A percentile compares a stretch with the other conserved stretches of the same genome.
Conservation (phyloP, 148 eudicot genomes). For the Gaultheria prostrata region DNA sequence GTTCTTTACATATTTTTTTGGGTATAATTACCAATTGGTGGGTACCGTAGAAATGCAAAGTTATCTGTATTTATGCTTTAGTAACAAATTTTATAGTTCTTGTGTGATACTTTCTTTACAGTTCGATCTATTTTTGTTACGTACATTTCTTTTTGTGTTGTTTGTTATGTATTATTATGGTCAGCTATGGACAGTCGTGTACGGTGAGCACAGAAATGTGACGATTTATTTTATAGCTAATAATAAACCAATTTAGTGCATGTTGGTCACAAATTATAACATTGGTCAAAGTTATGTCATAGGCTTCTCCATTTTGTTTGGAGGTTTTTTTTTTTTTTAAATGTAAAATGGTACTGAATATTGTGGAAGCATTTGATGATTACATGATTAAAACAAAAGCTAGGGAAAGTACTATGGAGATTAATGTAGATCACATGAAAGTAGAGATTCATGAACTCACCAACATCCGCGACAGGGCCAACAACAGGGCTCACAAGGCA, state of each 20-base stretch:
- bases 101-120: too few relatives aligned
- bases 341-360: neutral
- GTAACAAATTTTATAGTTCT: too few relatives aligned
- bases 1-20: too few relatives aligned
- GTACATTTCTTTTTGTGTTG: too few relatives aligned
- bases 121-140: too few relatives aligned
- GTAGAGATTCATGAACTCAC: neutral
- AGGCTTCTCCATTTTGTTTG: neutral
- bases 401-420: neutral
- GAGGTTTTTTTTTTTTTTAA: neutral
- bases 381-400: neutral
- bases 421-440: neutral
- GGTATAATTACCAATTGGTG: too few relatives aligned
- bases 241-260: neutral
- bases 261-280: neutral
- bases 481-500: conserved; percentile 26
- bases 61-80: too few relatives aligned
- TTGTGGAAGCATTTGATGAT: neutral
- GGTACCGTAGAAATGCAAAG: too few relatives aligned
- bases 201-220: neutral
- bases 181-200: neutral
- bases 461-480: conserved; percentile 8
- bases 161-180: neutral
- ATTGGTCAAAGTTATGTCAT: neutral
- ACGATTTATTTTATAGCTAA: neutral